Evolutionary conservation across 768 basidiomycete genomes (phyloP).

Genomic region (Erythrobasidium yunnanense): DNA sequence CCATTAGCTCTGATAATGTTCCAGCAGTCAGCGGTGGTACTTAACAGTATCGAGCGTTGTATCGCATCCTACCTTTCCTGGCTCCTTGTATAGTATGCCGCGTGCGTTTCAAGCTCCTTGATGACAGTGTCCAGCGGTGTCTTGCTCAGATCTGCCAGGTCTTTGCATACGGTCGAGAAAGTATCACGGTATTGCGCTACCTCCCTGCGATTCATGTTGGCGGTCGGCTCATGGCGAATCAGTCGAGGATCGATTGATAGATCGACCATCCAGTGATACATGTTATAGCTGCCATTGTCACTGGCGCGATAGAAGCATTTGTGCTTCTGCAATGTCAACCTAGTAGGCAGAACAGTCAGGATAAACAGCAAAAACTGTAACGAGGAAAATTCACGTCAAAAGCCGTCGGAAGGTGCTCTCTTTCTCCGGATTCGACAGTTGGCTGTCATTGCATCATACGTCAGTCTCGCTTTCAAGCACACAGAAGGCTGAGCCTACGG

Average conservation of each 20-base stretch:
- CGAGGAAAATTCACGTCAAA: no score
- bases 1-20: background rate
- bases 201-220: background rate
- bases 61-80: background rate
- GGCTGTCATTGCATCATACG: no score
- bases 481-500: no score
- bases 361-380: no score
- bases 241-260: background rate
- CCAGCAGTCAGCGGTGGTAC: background rate
- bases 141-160: background rate
- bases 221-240: background rate
- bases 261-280: background rate
- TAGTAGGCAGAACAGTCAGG: background rate
- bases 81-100: background rate
- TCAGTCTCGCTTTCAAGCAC: no score
- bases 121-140: background rate
- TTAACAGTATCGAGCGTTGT: background rate
- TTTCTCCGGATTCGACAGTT: no score
- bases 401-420: no score
- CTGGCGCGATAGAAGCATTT: background rate
- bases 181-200: background rate
- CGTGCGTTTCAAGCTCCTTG: background rate
- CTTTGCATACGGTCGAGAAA: background rate
- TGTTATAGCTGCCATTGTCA: background rate
- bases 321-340: background rate